Evolutionary conservation across 441 rosid genomes (phyloP).

Genomic region (Manihot esculenta): DNA sequence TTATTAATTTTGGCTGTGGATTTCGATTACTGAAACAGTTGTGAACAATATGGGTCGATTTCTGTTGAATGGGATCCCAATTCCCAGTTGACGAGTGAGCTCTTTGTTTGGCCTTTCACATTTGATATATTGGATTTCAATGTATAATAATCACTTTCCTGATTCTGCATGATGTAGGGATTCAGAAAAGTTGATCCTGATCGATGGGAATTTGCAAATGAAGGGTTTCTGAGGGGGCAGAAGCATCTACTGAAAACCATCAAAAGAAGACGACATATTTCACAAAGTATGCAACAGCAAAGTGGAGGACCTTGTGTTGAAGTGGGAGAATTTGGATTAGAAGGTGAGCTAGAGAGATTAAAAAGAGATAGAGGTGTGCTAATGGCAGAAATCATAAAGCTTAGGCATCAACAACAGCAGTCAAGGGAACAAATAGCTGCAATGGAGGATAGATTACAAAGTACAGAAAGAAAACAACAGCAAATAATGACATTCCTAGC

Average conservation of each 20-base stretch:
- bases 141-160: not conserved
- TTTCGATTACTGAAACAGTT: not conserved
- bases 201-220: constrained; percentile 87
- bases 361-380: constrained; percentile 58
- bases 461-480: constrained; percentile 67
- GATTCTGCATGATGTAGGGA: constrained; percentile 48
- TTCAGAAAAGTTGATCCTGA: constrained; percentile 88
- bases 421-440: constrained; percentile 48
- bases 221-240: constrained; percentile 80
- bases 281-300: constrained; percentile 41
- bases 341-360: constrained; percentile 59
- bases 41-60: not conserved
- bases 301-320: constrained; percentile 61
- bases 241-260: constrained; percentile 74
- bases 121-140: not conserved
- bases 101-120: not conserved
- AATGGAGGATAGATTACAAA: constrained; percentile 50
- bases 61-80: too few relatives aligned
- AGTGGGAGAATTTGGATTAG: constrained; percentile 69
- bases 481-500: constrained; percentile 76
- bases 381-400: constrained; percentile 52
- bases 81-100: too few relatives aligned
- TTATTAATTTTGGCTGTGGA: not conserved
- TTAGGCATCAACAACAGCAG: constrained; percentile 71
- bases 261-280: constrained; percentile 62